Evolutionary conservation across 2,329 filamentous ascomycete species (phyloP).

Genomic region (Capronia epimyces): DNA sequence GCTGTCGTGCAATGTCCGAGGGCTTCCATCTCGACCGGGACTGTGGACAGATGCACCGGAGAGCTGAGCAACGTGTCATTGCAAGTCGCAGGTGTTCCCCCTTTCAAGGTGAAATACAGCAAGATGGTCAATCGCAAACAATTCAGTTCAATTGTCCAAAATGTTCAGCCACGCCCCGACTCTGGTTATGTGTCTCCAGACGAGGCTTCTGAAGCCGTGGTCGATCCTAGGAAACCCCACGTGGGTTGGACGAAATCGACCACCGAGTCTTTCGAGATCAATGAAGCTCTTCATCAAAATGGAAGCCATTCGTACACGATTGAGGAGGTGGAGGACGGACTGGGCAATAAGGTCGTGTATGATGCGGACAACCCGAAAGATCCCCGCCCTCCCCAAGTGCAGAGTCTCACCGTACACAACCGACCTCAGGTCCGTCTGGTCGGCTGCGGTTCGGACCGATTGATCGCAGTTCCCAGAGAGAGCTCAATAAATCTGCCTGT

Average conservation of each 20-base stretch:
- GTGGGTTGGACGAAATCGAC: slow-evolving; percentile 75
- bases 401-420: slow-evolving; percentile 80
- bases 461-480: slow-evolving; percentile 14
- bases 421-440: slow-evolving; percentile 67
- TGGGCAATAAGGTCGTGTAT: slow-evolving; percentile 81
- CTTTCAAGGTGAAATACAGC: slow-evolving; percentile 87
- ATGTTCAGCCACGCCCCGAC: slow-evolving; percentile 82
- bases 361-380: slow-evolving; percentile 19
- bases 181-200: slow-evolving; percentile 68
- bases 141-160: slow-evolving; percentile 83
- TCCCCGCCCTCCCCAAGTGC: slow-evolving; percentile 61
- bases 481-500: slow-evolving; percentile 61
- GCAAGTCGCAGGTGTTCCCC: slow-evolving; percentile 80
- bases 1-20: slow-evolving; percentile 82
- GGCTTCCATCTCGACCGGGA: slow-evolving; percentile 63
- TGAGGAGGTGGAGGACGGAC: slow-evolving; percentile 84
- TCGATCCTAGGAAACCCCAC: slow-evolving; percentile 46
- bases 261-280: slow-evolving; percentile 72
- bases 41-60: slow-evolving; percentile 68
- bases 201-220: slow-evolving; percentile 52
- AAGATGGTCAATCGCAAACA: slow-evolving; percentile 78
- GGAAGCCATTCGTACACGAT: slow-evolving; percentile 87
- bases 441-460: slow-evolving; percentile 66
- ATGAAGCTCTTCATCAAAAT: slow-evolving; percentile 75
- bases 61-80: slow-evolving; percentile 82